A percentile compares a stretch with the other conserved stretches of the same genome.
phyloP scores from a whole-genome alignment of 495 filamentous ascomycete genomes.

The Platismatia glauca region DNA sequence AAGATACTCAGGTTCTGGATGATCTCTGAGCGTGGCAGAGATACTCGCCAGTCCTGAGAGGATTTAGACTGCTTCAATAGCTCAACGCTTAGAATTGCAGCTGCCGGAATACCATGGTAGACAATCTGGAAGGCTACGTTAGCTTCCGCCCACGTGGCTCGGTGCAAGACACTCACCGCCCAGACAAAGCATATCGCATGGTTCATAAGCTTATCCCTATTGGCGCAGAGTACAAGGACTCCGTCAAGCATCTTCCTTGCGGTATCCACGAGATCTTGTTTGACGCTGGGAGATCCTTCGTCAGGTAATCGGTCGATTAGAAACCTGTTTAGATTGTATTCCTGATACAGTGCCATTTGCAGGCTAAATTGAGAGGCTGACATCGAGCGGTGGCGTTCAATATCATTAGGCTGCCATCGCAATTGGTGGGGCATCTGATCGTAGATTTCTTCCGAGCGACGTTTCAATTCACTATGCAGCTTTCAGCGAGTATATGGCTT shows the following conservation, averaged over 20 bases:
- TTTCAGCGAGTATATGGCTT: neutral
- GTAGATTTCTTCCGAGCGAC: neutral
- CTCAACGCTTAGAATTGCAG: slow-evolving; percentile 53
- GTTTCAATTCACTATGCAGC: neutral
- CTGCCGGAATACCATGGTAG: slow-evolving; percentile 47
- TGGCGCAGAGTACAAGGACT: slow-evolving; percentile 38
- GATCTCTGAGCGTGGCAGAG: slow-evolving; percentile 48
- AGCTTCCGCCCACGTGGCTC: slow-evolving; percentile 8
- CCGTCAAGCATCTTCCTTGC: slow-evolving; percentile 44
- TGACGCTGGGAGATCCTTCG: slow-evolving; percentile 41
- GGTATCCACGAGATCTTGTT: slow-evolving; percentile 43
- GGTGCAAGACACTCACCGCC: slow-evolving; percentile 37
- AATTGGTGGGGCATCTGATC: slow-evolving; percentile 30
- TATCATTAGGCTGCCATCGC: slow-evolving; percentile 27
- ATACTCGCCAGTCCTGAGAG: slow-evolving; percentile 27
- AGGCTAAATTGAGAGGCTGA: slow-evolving; percentile 25
- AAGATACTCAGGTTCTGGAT: slow-evolving; percentile 59
- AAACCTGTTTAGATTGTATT: slow-evolving; percentile 50
- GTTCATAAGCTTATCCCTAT: slow-evolving; percentile 40
- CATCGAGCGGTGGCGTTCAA: slow-evolving; percentile 20
- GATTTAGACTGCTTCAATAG: slow-evolving; percentile 48
- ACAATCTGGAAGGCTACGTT: slow-evolving; percentile 34
- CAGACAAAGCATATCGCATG: slow-evolving; percentile 47
- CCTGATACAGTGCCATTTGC: slow-evolving; percentile 35
- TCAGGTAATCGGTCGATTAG: slow-evolving; percentile 49